A percentile compares a stretch with the other conserved stretches of the same genome.
Evolutionary conservation across 805 yeast genomes (phyloP).

Genomic region (Nakazawaea ishiwadae): DNA sequence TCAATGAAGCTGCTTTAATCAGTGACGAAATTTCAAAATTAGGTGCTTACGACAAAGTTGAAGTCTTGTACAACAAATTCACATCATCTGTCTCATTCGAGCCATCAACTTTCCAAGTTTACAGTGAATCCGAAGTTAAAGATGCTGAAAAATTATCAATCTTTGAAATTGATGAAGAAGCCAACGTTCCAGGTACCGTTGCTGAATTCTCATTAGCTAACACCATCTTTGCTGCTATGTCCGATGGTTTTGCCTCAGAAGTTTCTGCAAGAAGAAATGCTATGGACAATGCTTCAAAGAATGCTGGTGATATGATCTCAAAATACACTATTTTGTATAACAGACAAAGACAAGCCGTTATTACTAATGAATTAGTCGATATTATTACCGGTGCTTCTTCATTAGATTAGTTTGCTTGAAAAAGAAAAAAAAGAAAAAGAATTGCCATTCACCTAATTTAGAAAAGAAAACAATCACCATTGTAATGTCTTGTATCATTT

Average conservation of each 20-base stretch:
- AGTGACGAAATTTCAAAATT: constrained; percentile 75
- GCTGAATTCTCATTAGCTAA: constrained; percentile 88
- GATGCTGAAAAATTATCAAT: constrained; percentile 80
- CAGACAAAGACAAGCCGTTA: constrained; percentile 99
- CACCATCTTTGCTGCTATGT: constrained; percentile 84
- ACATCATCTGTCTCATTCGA: constrained; percentile 86
- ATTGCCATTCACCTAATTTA: too few relatives aligned
- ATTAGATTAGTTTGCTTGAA: constrained; percentile 57
- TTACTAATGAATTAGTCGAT: constrained; percentile 98
- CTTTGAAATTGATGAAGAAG: constrained; percentile 73
- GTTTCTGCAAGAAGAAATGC: constrained; percentile 98
- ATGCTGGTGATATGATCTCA: constrained; percentile 98
- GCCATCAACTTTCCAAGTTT: constrained; percentile 68
- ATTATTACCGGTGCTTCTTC: constrained; percentile 99
- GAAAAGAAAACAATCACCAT: too few relatives aligned
- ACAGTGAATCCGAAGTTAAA: constrained; percentile 66
- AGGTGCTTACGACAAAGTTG: constrained; percentile 71
- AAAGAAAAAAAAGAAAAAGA: neutral
- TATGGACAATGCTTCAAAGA: constrained; percentile 99
- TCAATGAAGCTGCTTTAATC: constrained; percentile 82
- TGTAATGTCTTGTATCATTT: too few relatives aligned
- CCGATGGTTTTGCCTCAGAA: constrained; percentile 98
- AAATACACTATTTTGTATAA: constrained; percentile 95
- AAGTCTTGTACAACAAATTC: constrained; percentile 84
- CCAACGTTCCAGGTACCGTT: constrained; percentile 59